Conservation (phyloP, 495 filamentous ascomycete species). For the Annulohypoxylon moriforme region DNA sequence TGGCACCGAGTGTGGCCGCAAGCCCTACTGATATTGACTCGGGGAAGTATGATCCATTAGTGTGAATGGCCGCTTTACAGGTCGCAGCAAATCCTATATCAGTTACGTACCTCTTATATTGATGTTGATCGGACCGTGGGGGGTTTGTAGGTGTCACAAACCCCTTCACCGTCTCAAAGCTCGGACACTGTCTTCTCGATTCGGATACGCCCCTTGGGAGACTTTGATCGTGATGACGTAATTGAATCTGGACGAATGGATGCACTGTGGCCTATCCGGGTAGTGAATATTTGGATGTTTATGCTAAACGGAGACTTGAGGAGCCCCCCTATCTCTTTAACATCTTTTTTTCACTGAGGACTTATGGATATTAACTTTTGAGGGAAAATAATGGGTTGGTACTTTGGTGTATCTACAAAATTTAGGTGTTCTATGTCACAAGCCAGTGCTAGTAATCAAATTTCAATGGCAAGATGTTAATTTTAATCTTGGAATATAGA, state of each 20-base stretch:
- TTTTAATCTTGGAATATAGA: too few relatives aligned
- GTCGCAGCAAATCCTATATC: slow-evolving; percentile 17
- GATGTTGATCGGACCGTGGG: slow-evolving; percentile 10
- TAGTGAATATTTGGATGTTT: neutral
- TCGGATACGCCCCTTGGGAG: slow-evolving; percentile 23
- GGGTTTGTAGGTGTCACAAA: neutral
- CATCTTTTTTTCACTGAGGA: too few relatives aligned
- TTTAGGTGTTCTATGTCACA: too few relatives aligned
- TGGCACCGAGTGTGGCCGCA: slow-evolving; percentile 33
- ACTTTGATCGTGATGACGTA: neutral
- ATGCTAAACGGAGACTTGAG: too few relatives aligned
- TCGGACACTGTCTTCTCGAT: slow-evolving; percentile 32
- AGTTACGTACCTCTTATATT: slow-evolving; percentile 12
- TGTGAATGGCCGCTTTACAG: neutral
- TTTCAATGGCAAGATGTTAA: too few relatives aligned
- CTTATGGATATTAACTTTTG: too few relatives aligned
- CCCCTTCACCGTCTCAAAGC: slow-evolving; percentile 10
- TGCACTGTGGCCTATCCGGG: neutral
- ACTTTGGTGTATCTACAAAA: too few relatives aligned
- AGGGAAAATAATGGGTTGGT: too few relatives aligned
- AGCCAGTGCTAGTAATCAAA: too few relatives aligned
- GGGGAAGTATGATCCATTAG: neutral
- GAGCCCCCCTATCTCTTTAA: too few relatives aligned
- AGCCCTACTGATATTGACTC: slow-evolving; percentile 34
- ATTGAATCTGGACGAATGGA: neutral